phyloP scores from a whole-genome alignment of 108 stramenopile species.

The Discostella pseudostelligera region DNA sequence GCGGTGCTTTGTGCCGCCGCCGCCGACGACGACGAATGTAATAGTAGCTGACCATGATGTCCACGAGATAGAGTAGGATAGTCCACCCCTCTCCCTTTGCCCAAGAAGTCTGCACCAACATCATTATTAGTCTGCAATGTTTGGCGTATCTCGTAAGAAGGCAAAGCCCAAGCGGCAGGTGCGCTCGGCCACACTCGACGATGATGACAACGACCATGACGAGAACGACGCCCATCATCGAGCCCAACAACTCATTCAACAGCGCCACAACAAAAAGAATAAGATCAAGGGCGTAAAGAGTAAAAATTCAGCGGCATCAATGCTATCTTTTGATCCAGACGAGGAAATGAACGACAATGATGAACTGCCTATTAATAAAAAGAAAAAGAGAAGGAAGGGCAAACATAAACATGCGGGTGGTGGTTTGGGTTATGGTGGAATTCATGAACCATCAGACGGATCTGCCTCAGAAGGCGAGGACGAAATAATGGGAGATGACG shows the following conservation, averaged over 20 bases:
- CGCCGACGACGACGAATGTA: too few relatives aligned
- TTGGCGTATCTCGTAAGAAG: slow-evolving; percentile 43
- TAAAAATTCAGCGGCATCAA: slow-evolving; percentile 13
- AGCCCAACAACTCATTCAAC: background rate
- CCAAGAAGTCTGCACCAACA: too few relatives aligned
- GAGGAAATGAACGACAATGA: slow-evolving; percentile 18
- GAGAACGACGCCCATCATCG: slow-evolving; percentile 13
- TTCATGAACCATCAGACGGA: slow-evolving; percentile 17
- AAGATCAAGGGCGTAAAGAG: slow-evolving; percentile 8
- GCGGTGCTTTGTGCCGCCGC: too few relatives aligned
- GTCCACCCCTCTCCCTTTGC: too few relatives aligned
- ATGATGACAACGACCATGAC: slow-evolving; percentile 17
- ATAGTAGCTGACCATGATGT: too few relatives aligned
- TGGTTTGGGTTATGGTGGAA: slow-evolving; percentile 31
- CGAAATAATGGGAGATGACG: slow-evolving; percentile 6
- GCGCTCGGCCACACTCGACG: slow-evolving; percentile 8
- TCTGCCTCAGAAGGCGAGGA: slow-evolving; percentile 21
- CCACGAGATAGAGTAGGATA: too few relatives aligned
- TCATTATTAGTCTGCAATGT: slow-evolving; percentile 22
- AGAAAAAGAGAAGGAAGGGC: slow-evolving; percentile 41
- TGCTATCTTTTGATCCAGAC: slow-evolving; percentile 47
- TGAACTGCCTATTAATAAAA: slow-evolving; percentile 2
- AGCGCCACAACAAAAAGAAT: slow-evolving; percentile 9
- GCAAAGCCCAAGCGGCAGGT: slow-evolving; percentile 3
- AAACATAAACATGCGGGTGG: slow-evolving; percentile 13